phyloP scores from a whole-genome alignment of 2,329 filamentous ascomycete species.

The Cladophialophora carrionii region DNA sequence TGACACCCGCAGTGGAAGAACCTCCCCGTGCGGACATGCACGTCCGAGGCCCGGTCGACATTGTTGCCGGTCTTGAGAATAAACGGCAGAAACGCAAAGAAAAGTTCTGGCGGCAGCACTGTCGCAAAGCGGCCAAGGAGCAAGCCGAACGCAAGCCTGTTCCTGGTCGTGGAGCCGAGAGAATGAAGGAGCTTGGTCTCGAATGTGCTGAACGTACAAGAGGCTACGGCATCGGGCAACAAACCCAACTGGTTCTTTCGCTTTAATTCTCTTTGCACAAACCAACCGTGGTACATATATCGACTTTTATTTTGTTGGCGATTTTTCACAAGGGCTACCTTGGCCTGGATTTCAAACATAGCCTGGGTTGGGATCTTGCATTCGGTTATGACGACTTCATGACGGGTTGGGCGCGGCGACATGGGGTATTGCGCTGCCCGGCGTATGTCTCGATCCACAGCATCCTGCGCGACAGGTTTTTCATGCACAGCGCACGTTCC shows the following conservation, averaged over 20 bases:
- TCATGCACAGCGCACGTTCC: slow-evolving; percentile 28
- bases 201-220: slow-evolving; percentile 82
- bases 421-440: slow-evolving; percentile 13
- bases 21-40: slow-evolving; percentile 59
- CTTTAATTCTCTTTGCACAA: slow-evolving; percentile 50
- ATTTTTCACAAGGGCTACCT: slow-evolving; percentile 21
- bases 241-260: slow-evolving; percentile 70
- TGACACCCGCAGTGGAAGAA: slow-evolving; percentile 31
- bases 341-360: slow-evolving; percentile 23
- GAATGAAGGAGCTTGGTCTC: slow-evolving; percentile 90
- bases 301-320: slow-evolving; percentile 22
- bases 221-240: slow-evolving; percentile 60
- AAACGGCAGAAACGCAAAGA: slow-evolving; percentile 92
- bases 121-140: slow-evolving; percentile 74
- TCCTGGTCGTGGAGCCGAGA: slow-evolving; percentile 85
- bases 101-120: slow-evolving; percentile 88
- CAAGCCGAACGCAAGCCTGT: slow-evolving; percentile 68
- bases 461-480: slow-evolving; percentile 9
- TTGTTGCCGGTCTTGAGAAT: slow-evolving; percentile 92
- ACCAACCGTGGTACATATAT: slow-evolving; percentile 24
- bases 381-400: slow-evolving; percentile 29
- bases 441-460: slow-evolving; percentile 9
- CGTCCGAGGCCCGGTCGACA: slow-evolving; percentile 91
- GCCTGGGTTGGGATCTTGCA: slow-evolving; percentile 9
- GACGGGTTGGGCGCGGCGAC: slow-evolving; percentile 19